phyloP scores from a whole-genome alignment of 1,284 basidiomycete species.

The Thecaphora thlaspeos region DNA sequence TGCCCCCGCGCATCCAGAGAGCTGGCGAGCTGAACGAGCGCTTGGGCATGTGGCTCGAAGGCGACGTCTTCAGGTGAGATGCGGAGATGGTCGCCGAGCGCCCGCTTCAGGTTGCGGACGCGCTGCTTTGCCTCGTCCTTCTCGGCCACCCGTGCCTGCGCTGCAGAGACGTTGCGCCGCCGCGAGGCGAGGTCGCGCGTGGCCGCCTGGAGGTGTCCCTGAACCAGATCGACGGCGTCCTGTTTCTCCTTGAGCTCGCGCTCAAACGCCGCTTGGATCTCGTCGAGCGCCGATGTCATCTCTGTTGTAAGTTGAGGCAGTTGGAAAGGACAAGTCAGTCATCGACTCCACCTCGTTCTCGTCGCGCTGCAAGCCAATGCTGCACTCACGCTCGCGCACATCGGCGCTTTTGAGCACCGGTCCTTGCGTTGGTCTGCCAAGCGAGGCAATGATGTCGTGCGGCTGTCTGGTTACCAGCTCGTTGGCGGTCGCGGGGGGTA shows the following conservation, averaged over 20 bases:
- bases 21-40: background rate
- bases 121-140: slow-evolving; percentile 45
- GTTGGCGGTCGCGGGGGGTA: slow-evolving; percentile 26
- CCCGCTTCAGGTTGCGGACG: slow-evolving; percentile 35
- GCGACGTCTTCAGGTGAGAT: slow-evolving; percentile 72
- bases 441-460: slow-evolving; percentile 67
- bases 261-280: slow-evolving; percentile 82
- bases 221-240: slow-evolving; percentile 78
- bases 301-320: slow-evolving; percentile 7
- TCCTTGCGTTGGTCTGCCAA: slow-evolving; percentile 60
- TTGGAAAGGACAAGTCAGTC: no score
- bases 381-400: slow-evolving; percentile 73
- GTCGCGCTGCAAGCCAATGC: no score
- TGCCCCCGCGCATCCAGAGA: background rate
- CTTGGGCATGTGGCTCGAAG: slow-evolving; percentile 65
- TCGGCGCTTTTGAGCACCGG: slow-evolving; percentile 82
- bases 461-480: slow-evolving; percentile 42
- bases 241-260: slow-evolving; percentile 82
- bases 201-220: slow-evolving; percentile 80
- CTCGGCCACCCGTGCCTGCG: slow-evolving; percentile 42
- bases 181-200: slow-evolving; percentile 87
- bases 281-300: slow-evolving; percentile 61
- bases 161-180: slow-evolving; percentile 63
- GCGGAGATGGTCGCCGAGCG: slow-evolving; percentile 61
- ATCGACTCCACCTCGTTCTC: no score